Conservation (phyloP, 2,329 filamentous ascomycete species). For the Juglanconis juglandina region DNA sequence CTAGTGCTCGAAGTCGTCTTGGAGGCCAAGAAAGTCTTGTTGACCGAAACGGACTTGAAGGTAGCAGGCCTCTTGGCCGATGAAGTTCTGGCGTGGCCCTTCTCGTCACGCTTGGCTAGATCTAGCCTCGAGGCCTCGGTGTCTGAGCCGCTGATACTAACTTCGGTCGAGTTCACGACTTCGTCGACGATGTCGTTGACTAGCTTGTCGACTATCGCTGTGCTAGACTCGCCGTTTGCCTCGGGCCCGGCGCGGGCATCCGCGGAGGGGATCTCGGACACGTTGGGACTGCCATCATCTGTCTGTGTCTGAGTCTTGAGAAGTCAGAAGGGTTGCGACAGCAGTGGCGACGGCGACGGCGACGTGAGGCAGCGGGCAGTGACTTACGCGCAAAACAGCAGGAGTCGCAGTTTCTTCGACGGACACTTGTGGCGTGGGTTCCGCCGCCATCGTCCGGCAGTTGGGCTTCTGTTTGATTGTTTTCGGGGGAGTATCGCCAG, state of each 20-base stretch:
- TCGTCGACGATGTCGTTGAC: slow-evolving; percentile 56
- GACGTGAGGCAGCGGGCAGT: neutral
- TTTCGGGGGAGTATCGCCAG: slow-evolving; percentile 11
- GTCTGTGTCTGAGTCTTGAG: slow-evolving; percentile 31
- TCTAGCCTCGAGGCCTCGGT: slow-evolving; percentile 66
- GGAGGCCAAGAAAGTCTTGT: slow-evolving; percentile 76
- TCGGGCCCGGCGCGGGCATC: slow-evolving; percentile 24
- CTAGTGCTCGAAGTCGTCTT: slow-evolving; percentile 52
- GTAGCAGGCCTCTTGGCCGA: slow-evolving; percentile 71
- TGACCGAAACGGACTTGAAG: slow-evolving; percentile 84
- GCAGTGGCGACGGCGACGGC: neutral
- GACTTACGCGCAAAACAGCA: slow-evolving; percentile 44
- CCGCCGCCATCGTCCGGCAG: slow-evolving; percentile 62
- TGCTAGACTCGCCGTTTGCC: slow-evolving; percentile 47
- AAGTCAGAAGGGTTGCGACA: slow-evolving; percentile 32
- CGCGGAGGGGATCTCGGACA: slow-evolving; percentile 6
- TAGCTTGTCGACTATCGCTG: slow-evolving; percentile 55
- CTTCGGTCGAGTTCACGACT: slow-evolving; percentile 59
- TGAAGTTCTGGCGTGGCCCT: slow-evolving; percentile 55
- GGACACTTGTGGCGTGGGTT: slow-evolving; percentile 52
- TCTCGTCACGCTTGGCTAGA: slow-evolving; percentile 51
- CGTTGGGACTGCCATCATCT: slow-evolving; percentile 17
- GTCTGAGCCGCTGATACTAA: slow-evolving; percentile 70
- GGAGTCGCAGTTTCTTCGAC: slow-evolving; percentile 51
- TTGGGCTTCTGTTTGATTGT: slow-evolving; percentile 17